phyloP scores from a whole-genome alignment of 495 filamentous ascomycete species.

The Neurospora sp. region DNA sequence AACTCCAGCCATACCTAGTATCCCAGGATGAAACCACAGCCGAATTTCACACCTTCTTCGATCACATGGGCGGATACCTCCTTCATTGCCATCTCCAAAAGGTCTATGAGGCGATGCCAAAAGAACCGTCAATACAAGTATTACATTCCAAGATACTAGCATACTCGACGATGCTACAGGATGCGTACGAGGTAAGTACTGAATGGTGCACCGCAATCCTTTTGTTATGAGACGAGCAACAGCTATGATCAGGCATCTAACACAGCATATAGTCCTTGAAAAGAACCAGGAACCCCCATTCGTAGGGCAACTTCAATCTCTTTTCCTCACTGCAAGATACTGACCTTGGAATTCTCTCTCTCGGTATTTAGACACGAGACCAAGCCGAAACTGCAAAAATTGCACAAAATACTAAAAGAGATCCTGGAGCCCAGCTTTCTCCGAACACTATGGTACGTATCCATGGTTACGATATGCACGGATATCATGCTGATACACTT shows the following conservation, averaged over 20 bases:
- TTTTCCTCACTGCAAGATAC: neutral
- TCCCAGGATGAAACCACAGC: neutral
- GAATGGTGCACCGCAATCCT: neutral
- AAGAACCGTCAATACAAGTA: neutral
- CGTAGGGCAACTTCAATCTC: neutral
- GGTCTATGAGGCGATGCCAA: neutral
- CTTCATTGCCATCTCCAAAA: neutral
- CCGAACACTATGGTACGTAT: neutral
- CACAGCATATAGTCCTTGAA: neutral
- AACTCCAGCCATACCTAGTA: neutral
- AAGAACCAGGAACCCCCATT: neutral
- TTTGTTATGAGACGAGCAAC: neutral
- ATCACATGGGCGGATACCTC: neutral
- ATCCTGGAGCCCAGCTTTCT: neutral
- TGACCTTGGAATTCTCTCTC: neutral
- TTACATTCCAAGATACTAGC: neutral
- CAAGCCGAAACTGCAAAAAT: neutral
- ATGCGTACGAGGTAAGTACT: neutral
- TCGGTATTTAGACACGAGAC: neutral
- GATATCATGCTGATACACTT: neutral
- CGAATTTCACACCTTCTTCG: neutral
- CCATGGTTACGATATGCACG: neutral
- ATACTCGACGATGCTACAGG: neutral
- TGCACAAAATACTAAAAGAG: neutral
- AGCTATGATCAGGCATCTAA: neutral